phyloP scores from a whole-genome alignment of 441 rosid species.

The Corymbia calophylla region DNA sequence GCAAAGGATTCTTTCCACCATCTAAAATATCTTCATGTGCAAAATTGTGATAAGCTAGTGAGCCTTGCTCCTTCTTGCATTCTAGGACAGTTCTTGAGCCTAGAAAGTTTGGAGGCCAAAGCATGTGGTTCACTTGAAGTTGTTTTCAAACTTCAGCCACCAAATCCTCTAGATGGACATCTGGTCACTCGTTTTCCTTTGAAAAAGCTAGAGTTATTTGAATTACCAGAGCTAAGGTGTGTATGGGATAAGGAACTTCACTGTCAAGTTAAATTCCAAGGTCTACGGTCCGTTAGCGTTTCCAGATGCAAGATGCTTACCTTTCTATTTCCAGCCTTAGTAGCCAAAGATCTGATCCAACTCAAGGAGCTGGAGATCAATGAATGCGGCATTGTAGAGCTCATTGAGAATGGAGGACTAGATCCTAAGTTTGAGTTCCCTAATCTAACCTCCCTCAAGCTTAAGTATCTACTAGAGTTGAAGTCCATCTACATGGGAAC shows the following conservation, averaged over 20 bases:
- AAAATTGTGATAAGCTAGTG: no score
- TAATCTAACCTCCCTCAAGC: neutral
- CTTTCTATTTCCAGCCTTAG: neutral
- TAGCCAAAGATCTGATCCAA: neutral
- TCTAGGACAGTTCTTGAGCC: no score
- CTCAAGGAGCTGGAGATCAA: neutral
- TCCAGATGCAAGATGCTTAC: neutral
- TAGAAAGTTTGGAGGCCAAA: no score
- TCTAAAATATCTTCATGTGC: no score
- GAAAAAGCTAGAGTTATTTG: fast-evolving
- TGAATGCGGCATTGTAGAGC: neutral
- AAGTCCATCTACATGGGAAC: neutral
- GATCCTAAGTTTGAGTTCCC: neutral
- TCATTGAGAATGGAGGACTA: neutral
- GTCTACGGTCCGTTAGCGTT: neutral
- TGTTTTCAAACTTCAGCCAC: no score
- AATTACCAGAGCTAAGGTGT: neutral
- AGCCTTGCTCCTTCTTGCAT: no score
- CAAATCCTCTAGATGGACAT: no score
- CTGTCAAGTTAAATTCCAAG: no score
- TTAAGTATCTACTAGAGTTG: neutral
- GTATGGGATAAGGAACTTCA: neutral
- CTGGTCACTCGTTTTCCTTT: no score
- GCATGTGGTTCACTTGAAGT: no score
- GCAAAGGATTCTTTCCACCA: no score